Base-by-base conservation (phyloP, 306 rosid genomes). In the Potentilla sterilis region DNA sequence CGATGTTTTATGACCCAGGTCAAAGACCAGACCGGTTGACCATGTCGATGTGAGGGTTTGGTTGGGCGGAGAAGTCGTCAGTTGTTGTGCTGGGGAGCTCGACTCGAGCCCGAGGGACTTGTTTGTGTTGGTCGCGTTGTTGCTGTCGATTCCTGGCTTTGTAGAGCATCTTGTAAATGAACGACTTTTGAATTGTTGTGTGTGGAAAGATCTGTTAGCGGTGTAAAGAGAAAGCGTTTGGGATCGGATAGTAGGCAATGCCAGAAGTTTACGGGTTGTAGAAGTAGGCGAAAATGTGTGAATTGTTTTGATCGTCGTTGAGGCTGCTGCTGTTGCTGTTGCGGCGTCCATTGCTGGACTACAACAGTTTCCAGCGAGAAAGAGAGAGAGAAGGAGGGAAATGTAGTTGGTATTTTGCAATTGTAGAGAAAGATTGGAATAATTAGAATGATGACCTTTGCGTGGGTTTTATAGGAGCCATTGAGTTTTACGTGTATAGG, bases 11-110 rank as follows among this genome's bases (percentile, higher is more conserved):
- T 65, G 46, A 12, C 96, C 96, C 80, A 92, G 81, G 76, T 81
- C 85, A 63, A 89, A 86, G 73, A 89, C 89, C 81, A 89, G 84
- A 38, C 97, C 97, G 28, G 81, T 75, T 13, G 83, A 75, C 69
- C 51, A 75, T 21, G 72, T 75, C 1, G 79, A 75, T 48, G 72
- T 75, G 9, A 65, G 79, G 54, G 79, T 69, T 75, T 75, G 72
- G 69, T 65, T 49, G 14, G 72, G 79, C 2, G 9, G 22, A n/a
- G 79, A 28, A 48, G 72, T 49, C n/a, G 72, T 55, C 38, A 38
- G 34, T 4, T 48, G 72, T 24, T 75, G 72, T 7, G 79, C 57
- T 37, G 57, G 54, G n/a, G 79, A 75, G 37, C 72, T 65, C 14
- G 72, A 38, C 54, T 75, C 72, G 12, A 32, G 72, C 21, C 69